Percentiles rank a stretch among this genome's conserved stretches.
phyloP scores from a whole-genome alignment of 2,329 filamentous ascomycete species.

The Pyricularia grisea region DNA sequence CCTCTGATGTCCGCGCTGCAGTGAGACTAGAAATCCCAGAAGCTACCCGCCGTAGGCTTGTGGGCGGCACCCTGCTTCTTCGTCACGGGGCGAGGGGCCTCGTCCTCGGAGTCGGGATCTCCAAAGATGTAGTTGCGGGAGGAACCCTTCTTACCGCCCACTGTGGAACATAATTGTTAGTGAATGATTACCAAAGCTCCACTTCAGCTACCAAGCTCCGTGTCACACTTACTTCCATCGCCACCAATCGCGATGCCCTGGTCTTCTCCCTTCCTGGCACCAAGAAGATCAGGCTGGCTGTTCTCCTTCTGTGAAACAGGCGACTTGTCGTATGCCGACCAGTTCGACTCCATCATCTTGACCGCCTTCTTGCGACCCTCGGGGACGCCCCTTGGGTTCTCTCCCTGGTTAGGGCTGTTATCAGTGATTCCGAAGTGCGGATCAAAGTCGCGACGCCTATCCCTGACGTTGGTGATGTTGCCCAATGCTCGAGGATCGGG shows the following conservation, averaged over 20 bases:
- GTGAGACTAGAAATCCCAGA: constrained; percentile 36
- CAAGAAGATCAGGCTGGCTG: constrained; percentile 22
- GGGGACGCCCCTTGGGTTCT: constrained; percentile 29
- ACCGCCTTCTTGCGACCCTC: constrained; percentile 59
- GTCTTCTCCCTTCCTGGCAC: constrained; percentile 10
- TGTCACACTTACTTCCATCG: constrained; percentile 33
- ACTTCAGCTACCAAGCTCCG: background rate
- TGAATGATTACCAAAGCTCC: background rate
- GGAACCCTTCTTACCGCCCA: constrained; percentile 48
- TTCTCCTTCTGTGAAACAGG: constrained; percentile 44
- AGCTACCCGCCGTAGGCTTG: constrained; percentile 22
- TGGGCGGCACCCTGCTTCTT: constrained; percentile 26
- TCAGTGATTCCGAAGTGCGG: constrained; percentile 71
- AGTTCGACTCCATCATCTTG: constrained; percentile 63
- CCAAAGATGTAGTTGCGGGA: constrained; percentile 51
- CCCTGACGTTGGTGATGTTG: constrained; percentile 63
- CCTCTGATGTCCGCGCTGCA: constrained; percentile 2
- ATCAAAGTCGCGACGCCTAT: constrained; percentile 68
- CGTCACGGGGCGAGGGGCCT: constrained; percentile 22
- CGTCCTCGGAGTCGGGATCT: constrained; percentile 34
- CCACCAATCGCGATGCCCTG: constrained; percentile 41
- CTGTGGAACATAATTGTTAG: constrained; percentile 28
- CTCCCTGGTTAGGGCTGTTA: constrained; percentile 39
- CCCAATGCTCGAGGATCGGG: constrained; percentile 40
- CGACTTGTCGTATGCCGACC: constrained; percentile 46